Base-by-base conservation (phyloP, 1,284 basidiomycete genomes). In the Ceratobasidium theobromae region DNA sequence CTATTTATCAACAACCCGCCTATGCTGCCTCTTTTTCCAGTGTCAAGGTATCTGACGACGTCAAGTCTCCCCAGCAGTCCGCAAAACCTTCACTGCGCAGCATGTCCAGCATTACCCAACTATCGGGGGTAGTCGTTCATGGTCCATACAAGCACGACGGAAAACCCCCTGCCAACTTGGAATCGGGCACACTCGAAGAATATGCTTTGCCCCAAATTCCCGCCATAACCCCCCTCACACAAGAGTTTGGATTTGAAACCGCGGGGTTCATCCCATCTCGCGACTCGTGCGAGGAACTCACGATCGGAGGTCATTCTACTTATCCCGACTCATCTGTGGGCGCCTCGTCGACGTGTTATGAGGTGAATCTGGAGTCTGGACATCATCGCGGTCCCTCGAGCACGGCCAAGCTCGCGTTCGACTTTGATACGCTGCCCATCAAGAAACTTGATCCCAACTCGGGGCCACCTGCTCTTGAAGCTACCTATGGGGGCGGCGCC, bases 261-360 rank as follows among this genome's bases (percentile, higher is more conserved):
- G 66, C 68, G 1, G 68, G 68, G 1, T 69, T 69, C 41, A 67
- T 69, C 46, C 57, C 57, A 8, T 25, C 51, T 33, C 45, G 40
- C 3, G 46, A 60, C 46, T 12, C 5, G 16, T 28, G 49, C n/a
- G 43, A 45, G 6, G 18, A 8, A 14, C 5, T 21, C 9, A 49
- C 57, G 4, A n/a, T 11, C 21, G 49, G 45, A 18, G 12, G 21
- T 3, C 28, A 51, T 27, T n/a, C 57, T 8, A 40, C 57, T 4
- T 28, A 48, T 35, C 11, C 23, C n/a, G 57, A 60, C 14, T 60
- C 55, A 3, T 28, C 55, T 14, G 23, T 30, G n/a, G n/a, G n/a
- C 28, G n/a, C 12, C 28, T 28, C 6, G 18, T n/a, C 46, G 4
- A 25, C 43, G 11, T 14, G 5, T 21, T 11, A 11, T 45, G 6